phyloP scores from a whole-genome alignment of 225 moss, liverwort and hornwort genomes.

The Sphagnum contortum region DNA sequence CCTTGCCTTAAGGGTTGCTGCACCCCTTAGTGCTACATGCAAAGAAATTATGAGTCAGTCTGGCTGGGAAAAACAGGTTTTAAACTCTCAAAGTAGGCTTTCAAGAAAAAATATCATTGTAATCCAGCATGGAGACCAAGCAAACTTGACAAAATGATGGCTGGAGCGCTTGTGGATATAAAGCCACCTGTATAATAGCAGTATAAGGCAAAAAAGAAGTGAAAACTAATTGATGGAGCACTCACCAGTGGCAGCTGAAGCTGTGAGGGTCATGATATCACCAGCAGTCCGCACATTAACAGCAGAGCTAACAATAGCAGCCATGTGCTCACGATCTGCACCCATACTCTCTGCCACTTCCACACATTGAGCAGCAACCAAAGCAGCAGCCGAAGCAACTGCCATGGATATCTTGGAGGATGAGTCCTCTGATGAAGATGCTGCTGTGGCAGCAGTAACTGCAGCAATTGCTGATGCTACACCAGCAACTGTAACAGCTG shows the following conservation, averaged over 20 bases:
- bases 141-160: no score
- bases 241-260: conserved; percentile 62
- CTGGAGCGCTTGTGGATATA: no score
- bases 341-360: conserved; percentile 73
- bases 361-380: conserved; percentile 68
- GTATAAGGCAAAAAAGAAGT: no score
- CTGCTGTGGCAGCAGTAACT: conserved; percentile 65
- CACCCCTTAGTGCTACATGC: conserved; percentile 55
- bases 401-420: conserved; percentile 66
- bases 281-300: conserved; percentile 68
- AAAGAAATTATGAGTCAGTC: background rate
- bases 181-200: no score
- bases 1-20: conserved; percentile 57
- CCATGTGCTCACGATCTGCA: conserved; percentile 66
- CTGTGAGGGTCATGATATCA: conserved; percentile 66
- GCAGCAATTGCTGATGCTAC: conserved; percentile 72
- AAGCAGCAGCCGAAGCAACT: conserved; percentile 69
- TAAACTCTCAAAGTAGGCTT: no score
- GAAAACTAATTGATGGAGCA: background rate
- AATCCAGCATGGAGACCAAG: no score
- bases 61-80: no score
- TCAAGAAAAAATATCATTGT: no score
- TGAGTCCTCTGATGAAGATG: conserved; percentile 53
- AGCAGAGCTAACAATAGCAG: conserved; percentile 65
- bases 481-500: conserved; percentile 61